Evolutionary conservation across 805 yeast genomes (phyloP).

Genomic region (Tetrapisispora arboricola): DNA sequence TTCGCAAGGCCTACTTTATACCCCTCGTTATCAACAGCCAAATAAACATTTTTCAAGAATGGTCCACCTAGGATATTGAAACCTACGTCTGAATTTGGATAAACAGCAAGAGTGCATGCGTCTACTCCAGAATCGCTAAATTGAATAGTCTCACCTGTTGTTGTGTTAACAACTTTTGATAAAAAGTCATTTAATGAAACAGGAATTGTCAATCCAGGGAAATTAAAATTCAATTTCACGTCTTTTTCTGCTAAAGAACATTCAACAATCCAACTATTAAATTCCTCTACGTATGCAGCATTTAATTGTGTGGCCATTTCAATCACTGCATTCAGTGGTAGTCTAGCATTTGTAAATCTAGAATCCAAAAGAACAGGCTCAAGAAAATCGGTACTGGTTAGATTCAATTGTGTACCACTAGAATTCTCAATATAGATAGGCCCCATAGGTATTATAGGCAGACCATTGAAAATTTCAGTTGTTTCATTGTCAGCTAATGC

Average conservation of each 20-base stretch:
- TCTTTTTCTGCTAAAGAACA: slow-evolving; percentile 41
- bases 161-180: slow-evolving; percentile 27
- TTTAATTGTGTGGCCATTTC: slow-evolving; percentile 59
- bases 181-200: slow-evolving; percentile 43
- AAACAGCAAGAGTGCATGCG: slow-evolving; percentile 48
- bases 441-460: slow-evolving; percentile 40
- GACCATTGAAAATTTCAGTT: slow-evolving; percentile 21
- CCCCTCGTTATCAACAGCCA: slow-evolving; percentile 58
- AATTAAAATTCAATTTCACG: slow-evolving; percentile 43
- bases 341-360: slow-evolving; percentile 36
- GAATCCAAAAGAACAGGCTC: slow-evolving; percentile 53
- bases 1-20: slow-evolving; percentile 46
- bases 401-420: slow-evolving; percentile 30
- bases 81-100: slow-evolving; percentile 40
- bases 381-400: slow-evolving; percentile 30
- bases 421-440: slow-evolving; percentile 36
- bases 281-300: slow-evolving; percentile 44
- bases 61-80: slow-evolving; percentile 49
- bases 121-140: slow-evolving; percentile 40
- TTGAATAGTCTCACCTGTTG: slow-evolving; percentile 30
- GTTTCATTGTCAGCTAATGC: slow-evolving; percentile 17
- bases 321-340: slow-evolving; percentile 49
- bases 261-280: slow-evolving; percentile 49
- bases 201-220: slow-evolving; percentile 42
- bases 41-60: slow-evolving; percentile 40